A percentile compares a stretch with the other conserved stretches of the same genome.
phyloP scores from a whole-genome alignment of 345 rosid species.

The Geranium rotundifolium region DNA sequence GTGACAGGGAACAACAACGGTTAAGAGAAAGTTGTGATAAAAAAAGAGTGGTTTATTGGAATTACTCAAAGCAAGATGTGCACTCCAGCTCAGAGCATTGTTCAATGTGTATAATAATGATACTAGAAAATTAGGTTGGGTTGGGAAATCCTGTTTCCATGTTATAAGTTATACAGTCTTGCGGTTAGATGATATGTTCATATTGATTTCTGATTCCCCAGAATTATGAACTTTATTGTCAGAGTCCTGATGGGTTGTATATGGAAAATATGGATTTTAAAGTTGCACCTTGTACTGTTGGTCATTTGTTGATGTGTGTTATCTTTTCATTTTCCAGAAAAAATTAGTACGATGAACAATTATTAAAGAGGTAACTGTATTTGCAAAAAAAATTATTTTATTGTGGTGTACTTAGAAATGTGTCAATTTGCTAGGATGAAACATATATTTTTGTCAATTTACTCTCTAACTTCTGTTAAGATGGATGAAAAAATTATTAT shows the following conservation, averaged over 20 bases:
- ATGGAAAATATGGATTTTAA: conserved; percentile 25
- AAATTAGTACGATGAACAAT: too few species aligned
- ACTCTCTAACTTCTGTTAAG: too few species aligned
- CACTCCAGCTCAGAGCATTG: conserved; percentile 13
- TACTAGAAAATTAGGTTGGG: conserved; percentile 27
- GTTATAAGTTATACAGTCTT: conserved; percentile 19
- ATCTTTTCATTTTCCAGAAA: too few species aligned
- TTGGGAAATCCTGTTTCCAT: conserved; percentile 28
- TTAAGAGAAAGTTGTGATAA: conserved; percentile 19
- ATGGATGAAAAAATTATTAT: too few species aligned
- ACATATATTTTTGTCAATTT: too few species aligned
- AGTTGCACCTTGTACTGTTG: background rate
- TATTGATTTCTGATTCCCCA: conserved; percentile 18
- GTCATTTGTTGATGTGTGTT: background rate
- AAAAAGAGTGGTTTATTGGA: conserved; percentile 12
- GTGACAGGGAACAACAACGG: conserved; percentile 53
- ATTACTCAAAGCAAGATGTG: background rate
- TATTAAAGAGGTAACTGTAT: too few species aligned
- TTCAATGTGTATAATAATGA: conserved; percentile 33
- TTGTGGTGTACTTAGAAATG: too few species aligned
- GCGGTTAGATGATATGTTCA: conserved; percentile 29
- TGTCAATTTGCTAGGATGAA: too few species aligned
- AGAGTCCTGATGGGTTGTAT: conserved; percentile 23
- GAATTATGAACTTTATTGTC: conserved; percentile 14
- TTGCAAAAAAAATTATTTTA: too few species aligned